Evolutionary conservation across 345 rosid genomes (phyloP).

Genomic region (Tarenaya hassleriana): DNA sequence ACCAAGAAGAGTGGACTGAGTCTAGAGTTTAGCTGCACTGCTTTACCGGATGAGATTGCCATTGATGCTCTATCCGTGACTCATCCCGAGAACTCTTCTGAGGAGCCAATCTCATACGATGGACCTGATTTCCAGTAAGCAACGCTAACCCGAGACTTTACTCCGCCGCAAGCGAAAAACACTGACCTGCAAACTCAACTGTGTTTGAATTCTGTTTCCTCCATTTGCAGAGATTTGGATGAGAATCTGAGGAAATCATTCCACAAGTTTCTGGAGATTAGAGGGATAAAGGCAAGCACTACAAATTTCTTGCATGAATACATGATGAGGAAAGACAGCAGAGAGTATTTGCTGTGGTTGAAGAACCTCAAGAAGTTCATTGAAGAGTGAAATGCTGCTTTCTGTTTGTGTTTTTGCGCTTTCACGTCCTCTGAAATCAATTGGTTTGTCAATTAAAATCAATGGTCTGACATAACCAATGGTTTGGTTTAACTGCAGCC

Average conservation of each 20-base stretch:
- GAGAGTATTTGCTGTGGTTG: conserved; percentile 67
- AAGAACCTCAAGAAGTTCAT: conserved; percentile 62
- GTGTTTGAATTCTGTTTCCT: background rate
- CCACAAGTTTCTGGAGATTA: conserved; percentile 62
- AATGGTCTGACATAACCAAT: no score
- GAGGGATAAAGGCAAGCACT: conserved; percentile 71
- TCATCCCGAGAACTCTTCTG: conserved; percentile 32
- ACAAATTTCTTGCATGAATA: conserved; percentile 76
- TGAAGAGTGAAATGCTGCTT: conserved; percentile 47
- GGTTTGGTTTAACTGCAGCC: no score
- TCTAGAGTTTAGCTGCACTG: conserved; percentile 63
- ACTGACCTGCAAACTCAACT: background rate
- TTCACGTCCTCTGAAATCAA: no score
- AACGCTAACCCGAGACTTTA: background rate
- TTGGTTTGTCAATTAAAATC: no score
- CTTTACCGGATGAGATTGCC: conserved; percentile 51
- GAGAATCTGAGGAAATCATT: conserved; percentile 75
- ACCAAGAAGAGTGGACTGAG: conserved; percentile 54
- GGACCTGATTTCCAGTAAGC: conserved; percentile 90
- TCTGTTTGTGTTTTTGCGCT: no score
- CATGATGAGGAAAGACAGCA: conserved; percentile 78
- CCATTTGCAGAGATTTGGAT: conserved; percentile 63
- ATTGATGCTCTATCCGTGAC: conserved; percentile 54
- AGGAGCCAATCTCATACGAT: conserved; percentile 51
- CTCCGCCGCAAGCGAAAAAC: background rate